These are phyloP conservation scores for Sarocladium brachiariae DNA, from an alignment of 2,329 filamentous ascomycete species.

Conservation along the genomic window DNA sequence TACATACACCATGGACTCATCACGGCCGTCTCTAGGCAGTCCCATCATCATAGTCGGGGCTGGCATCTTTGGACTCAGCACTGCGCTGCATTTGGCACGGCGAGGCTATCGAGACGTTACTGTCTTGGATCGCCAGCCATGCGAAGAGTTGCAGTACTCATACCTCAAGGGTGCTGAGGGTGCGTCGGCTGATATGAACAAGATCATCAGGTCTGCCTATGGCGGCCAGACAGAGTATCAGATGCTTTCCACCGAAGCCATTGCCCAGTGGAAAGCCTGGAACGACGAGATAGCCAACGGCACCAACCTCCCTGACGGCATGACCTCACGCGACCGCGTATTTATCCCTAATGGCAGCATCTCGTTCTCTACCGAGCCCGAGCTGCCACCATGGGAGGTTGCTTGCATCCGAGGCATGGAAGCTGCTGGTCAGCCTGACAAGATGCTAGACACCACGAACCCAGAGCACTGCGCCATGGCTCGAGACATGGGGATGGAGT, in stretches of 20 bases:
- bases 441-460: slow-evolving; percentile 28
- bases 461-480: slow-evolving; percentile 21
- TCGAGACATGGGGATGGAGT: slow-evolving; percentile 19
- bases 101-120: slow-evolving; percentile 40
- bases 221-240: slow-evolving; percentile 38
- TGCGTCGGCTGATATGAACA: slow-evolving; percentile 35
- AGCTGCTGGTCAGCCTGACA: slow-evolving; percentile 23
- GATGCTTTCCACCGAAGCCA: slow-evolving; percentile 34
- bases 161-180: slow-evolving; percentile 34
- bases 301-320: slow-evolving; percentile 26
- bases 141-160: slow-evolving; percentile 32
- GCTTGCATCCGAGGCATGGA: slow-evolving; percentile 29
- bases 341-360: slow-evolving; percentile 32
- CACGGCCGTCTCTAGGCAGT: not conserved
- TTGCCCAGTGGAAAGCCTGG: slow-evolving; percentile 36
- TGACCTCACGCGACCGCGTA: slow-evolving; percentile 28
- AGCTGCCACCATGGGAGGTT: slow-evolving; percentile 26
- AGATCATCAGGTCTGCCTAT: slow-evolving; percentile 32
- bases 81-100: slow-evolving; percentile 23
- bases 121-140: slow-evolving; percentile 40
- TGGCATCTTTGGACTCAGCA: slow-evolving; percentile 29
- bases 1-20: not conserved
- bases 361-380: slow-evolving; percentile 18
- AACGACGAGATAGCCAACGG: slow-evolving; percentile 30
- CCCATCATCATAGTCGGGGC: slow-evolving; percentile 19